Percentiles rank a stretch among this genome's conserved stretches.
phyloP scores from a whole-genome alignment of 2,329 filamentous ascomycete species.

The Colletotrichum tropicale region DNA sequence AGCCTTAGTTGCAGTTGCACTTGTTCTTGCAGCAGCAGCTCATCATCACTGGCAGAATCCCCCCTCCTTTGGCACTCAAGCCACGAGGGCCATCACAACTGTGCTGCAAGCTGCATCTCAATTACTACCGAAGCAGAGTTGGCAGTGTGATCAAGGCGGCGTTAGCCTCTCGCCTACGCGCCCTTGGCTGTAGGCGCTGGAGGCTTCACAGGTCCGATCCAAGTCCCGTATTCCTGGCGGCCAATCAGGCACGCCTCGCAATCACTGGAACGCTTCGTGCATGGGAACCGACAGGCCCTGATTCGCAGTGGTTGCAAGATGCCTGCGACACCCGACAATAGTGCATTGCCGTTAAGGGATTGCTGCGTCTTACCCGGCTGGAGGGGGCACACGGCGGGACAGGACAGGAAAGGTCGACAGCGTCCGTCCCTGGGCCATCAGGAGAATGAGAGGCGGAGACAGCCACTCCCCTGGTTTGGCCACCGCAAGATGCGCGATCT shows the following conservation, averaged over 20 bases:
- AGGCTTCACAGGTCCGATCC: constrained; percentile 9
- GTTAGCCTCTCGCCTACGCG: constrained; percentile 36
- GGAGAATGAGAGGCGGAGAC: neutral
- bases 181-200: constrained; percentile 34
- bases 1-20: neutral
- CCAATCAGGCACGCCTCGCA: constrained; percentile 40
- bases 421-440: constrained; percentile 1
- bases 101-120: constrained; percentile 4
- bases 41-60: neutral
- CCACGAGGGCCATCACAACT: constrained; percentile 5
- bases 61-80: neutral
- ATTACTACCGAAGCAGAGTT: neutral
- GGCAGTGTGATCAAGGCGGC: constrained; percentile 10
- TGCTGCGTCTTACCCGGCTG: constrained; percentile 3
- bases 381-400: neutral
- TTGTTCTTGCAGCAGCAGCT: neutral
- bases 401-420: neutral
- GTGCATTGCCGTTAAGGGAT: constrained; percentile 11
- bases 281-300: constrained; percentile 38
- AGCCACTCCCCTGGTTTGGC: constrained; percentile 9
- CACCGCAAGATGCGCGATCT: constrained; percentile 16
- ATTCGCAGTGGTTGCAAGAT: constrained; percentile 38
- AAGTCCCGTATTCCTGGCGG: constrained; percentile 16
- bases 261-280: constrained; percentile 46
- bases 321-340: constrained; percentile 16